Evolutionary conservation across 306 rosid species (phyloP).

Genomic region (Dalbergia cultrata): DNA sequence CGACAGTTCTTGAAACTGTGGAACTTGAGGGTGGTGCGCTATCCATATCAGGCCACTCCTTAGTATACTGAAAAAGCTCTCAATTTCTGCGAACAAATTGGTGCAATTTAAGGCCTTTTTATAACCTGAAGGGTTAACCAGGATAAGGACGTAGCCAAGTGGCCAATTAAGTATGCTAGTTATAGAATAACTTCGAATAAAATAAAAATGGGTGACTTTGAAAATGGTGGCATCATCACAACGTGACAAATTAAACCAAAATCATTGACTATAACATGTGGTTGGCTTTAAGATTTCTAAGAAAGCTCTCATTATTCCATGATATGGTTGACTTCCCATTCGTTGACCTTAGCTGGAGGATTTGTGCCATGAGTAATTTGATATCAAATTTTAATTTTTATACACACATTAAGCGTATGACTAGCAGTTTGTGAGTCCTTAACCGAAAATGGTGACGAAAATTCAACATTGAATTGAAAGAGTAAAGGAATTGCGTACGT

Average conservation of each 20-base stretch:
- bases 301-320: slow-evolving; percentile 14
- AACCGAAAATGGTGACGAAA: background rate
- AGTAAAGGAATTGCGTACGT: too few species aligned
- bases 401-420: background rate
- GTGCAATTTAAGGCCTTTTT: slow-evolving; percentile 27
- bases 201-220: slow-evolving; percentile 36
- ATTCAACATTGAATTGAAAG: background rate
- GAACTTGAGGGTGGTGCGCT: slow-evolving; percentile 41
- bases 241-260: slow-evolving; percentile 18
- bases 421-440: background rate
- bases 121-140: background rate
- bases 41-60: slow-evolving; percentile 32
- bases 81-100: background rate
- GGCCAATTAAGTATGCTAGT: too few species aligned
- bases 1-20: slow-evolving; percentile 48
- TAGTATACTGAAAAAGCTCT: background rate
- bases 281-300: slow-evolving; percentile 12
- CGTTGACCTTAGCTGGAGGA: slow-evolving; percentile 25
- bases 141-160: too few species aligned
- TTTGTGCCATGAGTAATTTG: background rate
- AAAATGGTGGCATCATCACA: slow-evolving; percentile 42
- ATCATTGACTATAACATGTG: slow-evolving; percentile 29
- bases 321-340: slow-evolving; percentile 44
- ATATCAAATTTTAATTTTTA: background rate
- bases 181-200: too few species aligned